Evolutionary conservation across 305 asterid species (phyloP).

Genomic region (Withania somnifera): DNA sequence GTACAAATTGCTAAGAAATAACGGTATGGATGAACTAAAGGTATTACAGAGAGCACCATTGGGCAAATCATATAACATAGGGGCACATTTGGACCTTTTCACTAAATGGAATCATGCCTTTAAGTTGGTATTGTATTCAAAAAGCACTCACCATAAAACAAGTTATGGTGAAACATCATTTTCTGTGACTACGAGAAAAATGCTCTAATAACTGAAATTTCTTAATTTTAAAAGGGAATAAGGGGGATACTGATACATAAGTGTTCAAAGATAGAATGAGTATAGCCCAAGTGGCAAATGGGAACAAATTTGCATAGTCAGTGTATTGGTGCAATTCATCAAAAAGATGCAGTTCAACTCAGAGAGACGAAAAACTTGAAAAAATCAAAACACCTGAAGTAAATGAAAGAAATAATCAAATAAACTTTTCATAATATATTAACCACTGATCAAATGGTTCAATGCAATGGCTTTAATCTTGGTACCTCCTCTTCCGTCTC

Average conservation of each 20-base stretch:
- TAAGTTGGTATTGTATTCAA: not conserved
- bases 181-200: not conserved
- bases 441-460: not conserved
- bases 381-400: not conserved
- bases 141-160: not conserved
- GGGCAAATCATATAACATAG: not conserved
- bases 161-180: not conserved
- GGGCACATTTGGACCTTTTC: not conserved
- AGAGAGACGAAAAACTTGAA: not conserved
- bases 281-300: not conserved
- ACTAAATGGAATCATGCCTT: not conserved
- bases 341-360: not conserved
- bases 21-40: not conserved
- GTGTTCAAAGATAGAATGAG: not conserved
- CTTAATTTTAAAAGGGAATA: not conserved
- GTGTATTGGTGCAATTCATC: not conserved
- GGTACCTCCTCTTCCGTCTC: constrained; percentile 20
- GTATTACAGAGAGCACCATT: not conserved
- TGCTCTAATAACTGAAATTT: not conserved
- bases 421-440: not conserved
- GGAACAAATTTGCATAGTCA: not conserved
- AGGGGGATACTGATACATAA: not conserved
- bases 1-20: not conserved
- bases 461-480: constrained; percentile 9
- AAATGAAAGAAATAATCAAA: not conserved